Evolutionary conservation across 495 filamentous ascomycete species (phyloP), one percentile per base, ranked within the genome.

Genomic region (Poronia punctata): DNA sequence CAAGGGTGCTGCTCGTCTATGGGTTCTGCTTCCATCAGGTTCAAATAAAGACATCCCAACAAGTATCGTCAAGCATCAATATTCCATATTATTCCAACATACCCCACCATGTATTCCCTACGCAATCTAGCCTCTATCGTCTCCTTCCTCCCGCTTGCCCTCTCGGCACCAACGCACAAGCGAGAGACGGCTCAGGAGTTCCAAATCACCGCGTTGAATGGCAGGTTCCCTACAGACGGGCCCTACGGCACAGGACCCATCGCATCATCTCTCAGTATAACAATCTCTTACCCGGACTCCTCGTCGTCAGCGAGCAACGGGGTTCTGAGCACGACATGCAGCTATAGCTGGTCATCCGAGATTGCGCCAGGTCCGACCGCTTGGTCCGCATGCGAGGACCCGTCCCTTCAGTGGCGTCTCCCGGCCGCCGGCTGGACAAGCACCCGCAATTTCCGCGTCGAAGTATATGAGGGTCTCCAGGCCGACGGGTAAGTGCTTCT

Each of bases 241-340:
- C 38, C 43, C 14, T 56, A 56, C 33, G 53, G 53, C 0, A 12
- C 30, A 2, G 33, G 38, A 5, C 27, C 38, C 2, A 45, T 56
- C n/a, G 26, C 52, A 36, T 56, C 53, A 7, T 38, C 20, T 14
- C 36, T 56, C 23, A 38, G 41, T 21, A 32, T 56, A 20, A 32
- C 35, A 26, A 14, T 88, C 54, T 54, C 58, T 3, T 90, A 89
- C 57, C 83, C 83, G 38, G 86, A 92, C 51, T 71, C 75, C 31
- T 80, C 77, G 52, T 83, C 77, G 52, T 67, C 63, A 26, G 80
- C 80, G 17, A 66, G 62, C 49, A 83, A 83, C 29, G 66, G 39
- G 14, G 45, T 28, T 11, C 49, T 56, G 21, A 45, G 6, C 46
- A 56, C 53, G 12, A 53, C 49, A 9, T 56, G 53, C 40, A 41